These are phyloP conservation scores for Fusarium poae DNA, from an alignment of 2,329 filamentous ascomycete genomes.

Conservation along the genomic window DNA sequence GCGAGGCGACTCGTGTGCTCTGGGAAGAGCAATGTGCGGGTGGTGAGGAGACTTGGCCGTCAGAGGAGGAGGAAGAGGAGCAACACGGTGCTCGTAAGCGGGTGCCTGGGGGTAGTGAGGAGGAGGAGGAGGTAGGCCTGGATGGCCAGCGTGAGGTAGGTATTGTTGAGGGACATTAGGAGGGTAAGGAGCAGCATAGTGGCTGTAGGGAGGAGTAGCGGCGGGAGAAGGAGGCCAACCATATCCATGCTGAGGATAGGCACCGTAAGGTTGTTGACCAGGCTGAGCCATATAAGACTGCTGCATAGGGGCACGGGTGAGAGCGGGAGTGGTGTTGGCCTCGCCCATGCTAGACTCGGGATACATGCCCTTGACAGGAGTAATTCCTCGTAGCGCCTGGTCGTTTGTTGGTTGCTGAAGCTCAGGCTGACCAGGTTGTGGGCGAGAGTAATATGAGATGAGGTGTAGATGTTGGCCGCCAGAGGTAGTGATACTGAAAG, in stretches of 20 bases:
- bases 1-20: conserved; percentile 58
- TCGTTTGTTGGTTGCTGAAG: conserved; percentile 87
- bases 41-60: conserved; percentile 51
- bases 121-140: conserved; percentile 44
- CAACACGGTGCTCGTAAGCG: conserved; percentile 54
- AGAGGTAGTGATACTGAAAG: conserved; percentile 97
- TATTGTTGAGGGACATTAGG: conserved; percentile 47
- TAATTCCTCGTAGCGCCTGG: conserved; percentile 81
- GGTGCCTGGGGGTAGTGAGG: conserved; percentile 49
- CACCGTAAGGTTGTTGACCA: conserved; percentile 53
- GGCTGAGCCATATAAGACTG: conserved; percentile 57
- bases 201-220: conserved; percentile 66
- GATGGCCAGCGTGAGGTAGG: conserved; percentile 50
- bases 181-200: conserved; percentile 59
- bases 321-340: conserved; percentile 80
- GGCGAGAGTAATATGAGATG: conserved; percentile 95
- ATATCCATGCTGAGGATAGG: conserved; percentile 61
- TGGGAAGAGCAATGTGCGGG: conserved; percentile 54
- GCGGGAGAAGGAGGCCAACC: conserved; percentile 69
- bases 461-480: conserved; percentile 91
- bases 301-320: conserved; percentile 80
- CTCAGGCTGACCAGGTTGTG: conserved; percentile 77
- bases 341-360: conserved; percentile 95
- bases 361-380: conserved; percentile 94
- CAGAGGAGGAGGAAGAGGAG: conserved; percentile 57